Base-by-base conservation (phyloP, 805 yeast species). In the Saccharomyces paradoxus region DNA sequence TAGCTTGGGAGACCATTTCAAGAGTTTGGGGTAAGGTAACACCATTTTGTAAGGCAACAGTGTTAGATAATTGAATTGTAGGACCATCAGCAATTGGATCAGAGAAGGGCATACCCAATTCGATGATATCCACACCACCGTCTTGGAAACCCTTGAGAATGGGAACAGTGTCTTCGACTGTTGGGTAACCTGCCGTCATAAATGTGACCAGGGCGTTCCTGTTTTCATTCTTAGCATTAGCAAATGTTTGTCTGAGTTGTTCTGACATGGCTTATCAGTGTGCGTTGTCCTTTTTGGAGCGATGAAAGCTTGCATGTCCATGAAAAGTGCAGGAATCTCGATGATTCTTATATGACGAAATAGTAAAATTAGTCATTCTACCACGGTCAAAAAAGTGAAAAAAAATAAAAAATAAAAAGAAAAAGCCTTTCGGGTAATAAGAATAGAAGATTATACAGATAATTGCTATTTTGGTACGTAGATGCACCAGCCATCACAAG, bases 1-100 rank as follows among this genome's bases (percentile, higher is more conserved):
- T 81, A 31, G 98, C 97, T 61, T 80, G 67, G 55, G 75, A 72
- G 27, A 94, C 88, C 48, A 89, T 68, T 14, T 87, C 90, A 56
- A 94, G 73, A 60, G 89, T 83, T 64, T 77, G 76, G 7, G 74
- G 68, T 58, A 89, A 83, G 30, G 89, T 85, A 56, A 90, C 81
- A 13, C 96, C 96, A 64, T 94, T 92, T 27, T 81, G 78, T 59
- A 94, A 77, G 21, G 99, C 94, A n/a, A 74, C 76, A 22, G 81
- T 81, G 74, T 91, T 91, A 41, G 98, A 89, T 32, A 76, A 83
- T 74, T 94, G 99, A 65, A 94, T 94, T 17, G 96, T 89, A 44
- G 98, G 96, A 50, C 99, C 99, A 71, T 94, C 99, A 32, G 98
- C 99, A 69, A 94, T 90, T 41, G 99, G 99, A 70, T 94, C 99